These are phyloP conservation scores for Phaeosphaeria sp. DNA, from an alignment of 2,329 filamentous ascomycete species.

Conservation along the genomic window DNA sequence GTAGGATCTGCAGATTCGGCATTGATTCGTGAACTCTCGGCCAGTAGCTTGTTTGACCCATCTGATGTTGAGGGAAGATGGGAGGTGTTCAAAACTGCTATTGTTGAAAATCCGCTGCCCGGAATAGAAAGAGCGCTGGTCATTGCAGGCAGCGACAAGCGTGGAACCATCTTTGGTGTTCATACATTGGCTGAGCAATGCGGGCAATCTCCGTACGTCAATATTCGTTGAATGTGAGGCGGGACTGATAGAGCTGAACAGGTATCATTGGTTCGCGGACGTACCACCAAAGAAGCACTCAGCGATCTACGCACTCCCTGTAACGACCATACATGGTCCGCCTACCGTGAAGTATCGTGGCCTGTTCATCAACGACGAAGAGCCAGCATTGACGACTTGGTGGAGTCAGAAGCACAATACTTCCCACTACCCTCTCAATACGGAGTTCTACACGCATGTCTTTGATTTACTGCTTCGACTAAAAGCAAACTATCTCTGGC, in stretches of 20 bases:
- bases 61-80: slow-evolving; percentile 31
- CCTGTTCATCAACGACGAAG: slow-evolving; percentile 72
- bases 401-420: slow-evolving; percentile 49
- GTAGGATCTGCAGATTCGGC: slow-evolving; percentile 16
- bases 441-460: slow-evolving; percentile 16
- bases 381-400: slow-evolving; percentile 69
- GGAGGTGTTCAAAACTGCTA: slow-evolving; percentile 67
- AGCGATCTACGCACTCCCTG: slow-evolving; percentile 21
- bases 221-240: not conserved
- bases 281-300: slow-evolving; percentile 3
- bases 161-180: slow-evolving; percentile 26
- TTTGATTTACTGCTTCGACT: slow-evolving; percentile 18
- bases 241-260: not conserved
- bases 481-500: slow-evolving; percentile 29
- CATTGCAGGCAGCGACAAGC: slow-evolving; percentile 25
- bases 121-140: slow-evolving; percentile 8
- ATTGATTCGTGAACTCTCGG: slow-evolving; percentile 7
- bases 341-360: slow-evolving; percentile 70
- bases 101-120: slow-evolving; percentile 54
- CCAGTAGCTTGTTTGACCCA: slow-evolving; percentile 2
- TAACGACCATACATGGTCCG: slow-evolving; percentile 53
- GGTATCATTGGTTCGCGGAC: slow-evolving; percentile 47
- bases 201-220: slow-evolving; percentile 21
- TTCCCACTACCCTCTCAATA: slow-evolving; percentile 8
- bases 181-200: slow-evolving; percentile 26